Percentiles rank a stretch among this genome's conserved stretches.
These are phyloP conservation scores for Sphaerulina populicola DNA, from an alignment of 2,329 filamentous ascomycete species.

Conservation along the genomic window DNA sequence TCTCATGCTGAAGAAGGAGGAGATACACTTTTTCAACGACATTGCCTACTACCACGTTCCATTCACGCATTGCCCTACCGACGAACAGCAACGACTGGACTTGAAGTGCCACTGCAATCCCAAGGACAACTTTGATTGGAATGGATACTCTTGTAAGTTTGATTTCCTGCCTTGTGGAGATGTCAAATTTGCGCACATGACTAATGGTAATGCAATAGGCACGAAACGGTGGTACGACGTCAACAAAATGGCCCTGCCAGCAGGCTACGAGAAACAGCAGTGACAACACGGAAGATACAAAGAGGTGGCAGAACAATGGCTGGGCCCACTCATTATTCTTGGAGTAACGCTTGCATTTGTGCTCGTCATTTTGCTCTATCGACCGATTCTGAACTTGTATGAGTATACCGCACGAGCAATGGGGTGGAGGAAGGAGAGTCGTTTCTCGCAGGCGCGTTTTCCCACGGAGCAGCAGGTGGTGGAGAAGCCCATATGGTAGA, in stretches of 20 bases:
- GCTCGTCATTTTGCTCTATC: conserved; percentile 13
- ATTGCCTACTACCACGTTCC: conserved; percentile 98
- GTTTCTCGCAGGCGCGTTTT: conserved; percentile 7
- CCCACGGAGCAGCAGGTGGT: neutral
- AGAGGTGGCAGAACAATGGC: conserved; percentile 18
- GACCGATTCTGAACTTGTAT: conserved; percentile 5
- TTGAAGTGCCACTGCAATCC: conserved; percentile 93
- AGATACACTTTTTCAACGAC: conserved; percentile 98
- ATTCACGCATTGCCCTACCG: conserved; percentile 94
- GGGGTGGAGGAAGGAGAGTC: conserved; percentile 1
- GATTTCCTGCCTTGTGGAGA: neutral
- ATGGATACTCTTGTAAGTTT: conserved; percentile 84
- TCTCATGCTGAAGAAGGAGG: conserved; percentile 79
- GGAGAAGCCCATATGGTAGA: neutral
- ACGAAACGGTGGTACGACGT: conserved; percentile 79
- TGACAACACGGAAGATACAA: conserved; percentile 27
- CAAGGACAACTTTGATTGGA: conserved; percentile 98
- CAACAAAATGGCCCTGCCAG: conserved; percentile 72
- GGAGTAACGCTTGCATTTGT: conserved; percentile 9
- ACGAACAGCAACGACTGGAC: conserved; percentile 72
- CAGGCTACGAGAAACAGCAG: conserved; percentile 61
- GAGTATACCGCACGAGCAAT: neutral
- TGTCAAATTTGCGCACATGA: neutral
- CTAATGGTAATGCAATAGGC: conserved; percentile 43
- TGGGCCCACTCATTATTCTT: conserved; percentile 15